A percentile compares a stretch with the other conserved stretches of the same genome.
These are phyloP conservation scores for Venturia oleaginea DNA, from an alignment of 2,329 filamentous ascomycete species.

Conservation along the genomic window DNA sequence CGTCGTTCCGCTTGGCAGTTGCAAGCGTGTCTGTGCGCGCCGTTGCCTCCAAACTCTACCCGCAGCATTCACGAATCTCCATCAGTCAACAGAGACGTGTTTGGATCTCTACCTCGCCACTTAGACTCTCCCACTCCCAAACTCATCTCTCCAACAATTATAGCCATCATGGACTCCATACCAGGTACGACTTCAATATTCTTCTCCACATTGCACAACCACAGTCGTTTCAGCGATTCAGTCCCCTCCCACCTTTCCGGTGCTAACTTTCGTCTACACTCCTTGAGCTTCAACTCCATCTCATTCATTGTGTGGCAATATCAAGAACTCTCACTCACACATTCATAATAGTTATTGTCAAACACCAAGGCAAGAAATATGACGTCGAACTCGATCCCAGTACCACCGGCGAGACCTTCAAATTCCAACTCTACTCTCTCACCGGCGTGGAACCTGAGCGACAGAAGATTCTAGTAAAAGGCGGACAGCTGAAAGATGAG, in stretches of 20 bases:
- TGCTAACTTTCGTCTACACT: neutral
- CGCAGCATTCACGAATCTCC: neutral
- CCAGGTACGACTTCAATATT: neutral
- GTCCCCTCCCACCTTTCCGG: neutral
- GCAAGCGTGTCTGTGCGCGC: neutral
- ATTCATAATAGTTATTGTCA: conserved; percentile 63
- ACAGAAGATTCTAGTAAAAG: conserved; percentile 93
- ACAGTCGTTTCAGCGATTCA: neutral
- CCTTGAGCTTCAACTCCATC: neutral
- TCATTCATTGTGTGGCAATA: neutral
- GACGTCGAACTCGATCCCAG: conserved; percentile 83
- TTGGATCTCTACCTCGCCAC: conserved; percentile 1
- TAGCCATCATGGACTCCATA: neutral
- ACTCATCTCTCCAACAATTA: neutral
- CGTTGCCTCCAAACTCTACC: neutral
- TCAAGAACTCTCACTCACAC: neutral
- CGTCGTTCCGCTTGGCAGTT: neutral
- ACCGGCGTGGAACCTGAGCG: conserved; percentile 93
- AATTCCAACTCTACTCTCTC: conserved; percentile 88
- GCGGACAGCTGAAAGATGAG: conserved; percentile 91
- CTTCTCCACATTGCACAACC: neutral
- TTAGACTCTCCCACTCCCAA: neutral
- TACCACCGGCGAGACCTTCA: conserved; percentile 84
- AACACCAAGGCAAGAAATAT: conserved; percentile 92
- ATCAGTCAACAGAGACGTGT: neutral